Evolutionary conservation across 2,329 filamentous ascomycete genomes (phyloP), one percentile per base, ranked within the genome.

Genomic region (Neurospora crassa): DNA sequence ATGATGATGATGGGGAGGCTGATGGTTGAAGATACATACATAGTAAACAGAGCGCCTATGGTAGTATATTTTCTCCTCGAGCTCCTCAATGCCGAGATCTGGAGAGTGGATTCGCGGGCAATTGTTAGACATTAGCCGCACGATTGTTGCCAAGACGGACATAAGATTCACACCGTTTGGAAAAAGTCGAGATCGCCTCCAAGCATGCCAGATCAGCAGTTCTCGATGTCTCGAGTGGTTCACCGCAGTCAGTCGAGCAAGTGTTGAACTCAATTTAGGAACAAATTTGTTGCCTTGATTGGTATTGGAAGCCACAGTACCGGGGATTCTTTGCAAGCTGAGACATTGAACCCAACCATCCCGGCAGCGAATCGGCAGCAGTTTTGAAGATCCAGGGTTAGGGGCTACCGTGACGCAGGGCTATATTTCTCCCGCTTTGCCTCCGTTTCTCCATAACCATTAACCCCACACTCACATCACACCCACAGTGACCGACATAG

Each of bases 391-490:
- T 63, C 53, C 53, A n/a, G 53, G 53, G 53, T 63, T 63, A 63
- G 53, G 53, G 53, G 29, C 18, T 63, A 63, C 14, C 4, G 14
- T 37, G 16, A 7, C 14, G 37, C 74, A 76, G 76, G 76, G 76
- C 75, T 77, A 77, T 76, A 77, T 76, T 77, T 77, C 69, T 76
- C 76, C 76, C 76, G 75, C 67, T 20, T 74, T 67, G 70, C 72
- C 72, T 69, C 71, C 70, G 67, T 42, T 71, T 68, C 41, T 42
- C 72, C 70, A 71, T 29, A 29, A 29, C 29, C 34, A 37, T 37
- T 71, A 63, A 63, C 75, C 74, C 76, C 76, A 76, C 76, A 76
- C 72, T 76, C 75, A 73, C 70, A 67, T 75, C 75, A 76, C 76
- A 76, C 74, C 76, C 75, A 73, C 70, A 59, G 37, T 71, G 69